Percentiles rank a stretch among this genome's conserved stretches.
Evolutionary conservation across 768 basidiomycete genomes (phyloP).

Genomic region (Ramaria rubella): DNA sequence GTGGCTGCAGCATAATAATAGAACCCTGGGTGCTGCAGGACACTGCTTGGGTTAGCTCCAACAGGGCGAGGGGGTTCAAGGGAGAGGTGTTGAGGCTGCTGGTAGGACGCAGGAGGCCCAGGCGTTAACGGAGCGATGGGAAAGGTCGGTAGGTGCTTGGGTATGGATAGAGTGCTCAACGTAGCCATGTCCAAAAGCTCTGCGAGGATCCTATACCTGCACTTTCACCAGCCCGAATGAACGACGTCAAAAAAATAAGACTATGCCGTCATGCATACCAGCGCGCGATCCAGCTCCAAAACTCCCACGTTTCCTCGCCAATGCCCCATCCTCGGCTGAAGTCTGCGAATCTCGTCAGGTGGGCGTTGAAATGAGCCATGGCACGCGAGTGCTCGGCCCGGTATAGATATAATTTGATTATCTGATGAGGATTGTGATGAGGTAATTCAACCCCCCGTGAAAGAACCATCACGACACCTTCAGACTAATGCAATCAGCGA

Average conservation of each 20-base stretch:
- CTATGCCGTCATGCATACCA: conserved; percentile 55
- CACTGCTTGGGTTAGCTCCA: conserved; percentile 73
- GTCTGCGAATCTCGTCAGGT: conserved; percentile 79
- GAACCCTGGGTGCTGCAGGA: conserved; percentile 86
- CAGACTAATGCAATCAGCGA: conserved; percentile 88
- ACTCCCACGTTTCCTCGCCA: conserved; percentile 94
- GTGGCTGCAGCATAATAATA: conserved; percentile 87
- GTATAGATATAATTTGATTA: conserved; percentile 87
- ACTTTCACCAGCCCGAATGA: background rate
- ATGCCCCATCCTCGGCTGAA: conserved; percentile 86
- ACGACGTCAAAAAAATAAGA: background rate
- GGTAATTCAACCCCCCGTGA: too few species aligned
- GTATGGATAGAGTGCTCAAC: conserved; percentile 49
- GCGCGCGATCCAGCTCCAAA: conserved; percentile 93
- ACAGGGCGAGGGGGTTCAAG: conserved; percentile 52
- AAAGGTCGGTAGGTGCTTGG: conserved; percentile 44
- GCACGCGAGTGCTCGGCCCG: conserved; percentile 82
- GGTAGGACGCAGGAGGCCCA: conserved; percentile 21
- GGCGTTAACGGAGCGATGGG: background rate
- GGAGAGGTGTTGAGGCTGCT: conserved; percentile 21
- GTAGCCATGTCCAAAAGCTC: conserved; percentile 80
- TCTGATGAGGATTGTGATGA: conserved; percentile 37
- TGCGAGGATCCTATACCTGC: conserved; percentile 80
- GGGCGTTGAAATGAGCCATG: conserved; percentile 75
- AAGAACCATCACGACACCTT: conserved; percentile 53